Base-by-base conservation (phyloP, 768 basidiomycete genomes). In the Rhodotorula paludigena region DNA sequence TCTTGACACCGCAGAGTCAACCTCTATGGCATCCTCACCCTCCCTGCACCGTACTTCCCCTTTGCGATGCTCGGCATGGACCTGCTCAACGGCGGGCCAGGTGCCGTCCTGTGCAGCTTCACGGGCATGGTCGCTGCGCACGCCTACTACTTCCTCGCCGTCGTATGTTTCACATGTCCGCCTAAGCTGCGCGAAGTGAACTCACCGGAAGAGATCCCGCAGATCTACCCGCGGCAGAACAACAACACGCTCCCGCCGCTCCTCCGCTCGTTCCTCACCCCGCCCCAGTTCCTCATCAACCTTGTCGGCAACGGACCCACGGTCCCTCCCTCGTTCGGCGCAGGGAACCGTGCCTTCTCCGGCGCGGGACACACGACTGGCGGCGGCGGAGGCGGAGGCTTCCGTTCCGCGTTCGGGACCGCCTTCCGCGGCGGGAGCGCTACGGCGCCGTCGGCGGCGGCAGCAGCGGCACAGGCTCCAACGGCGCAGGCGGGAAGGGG, bases 51-150 rank as follows among this genome's bases (percentile, higher is more conserved):
- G 68, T 92, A 87, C 78, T 84, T 86, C 65, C 89, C 91, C 1
- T 90, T 86, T 75, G 81, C 84, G 45, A 82, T 92, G 75, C 82
- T 92, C 58, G 84, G 76, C 44, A 78, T 93, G 74, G 91, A 92
- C 77, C 76, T 88, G 54, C 75, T 92, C 74, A 82, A 82, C 66
- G 85, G 79, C 18, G 79, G 79, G 18, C 67, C 85, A 0, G 45
- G 66, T 2, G 83, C 82, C 6, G 87, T 86, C 8, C 83, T 84
- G 12, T 74, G 80, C 35, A 80, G 83, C 33, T 76, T 89, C 55
- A 85, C 86, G 0, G 91, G 91, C 14, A 82, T 87, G 41, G 82
- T 89, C 39, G 83, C 86, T 5, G 90, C 90, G 0, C 89, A 92
- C 76, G 76, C 84, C 15, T 92, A 89, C 88, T 90, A 87, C 85